Percentiles rank a stretch among this genome's conserved stretches.
Evolutionary conservation across 345 rosid species (phyloP).

Genomic region (Corchorus capsularis): DNA sequence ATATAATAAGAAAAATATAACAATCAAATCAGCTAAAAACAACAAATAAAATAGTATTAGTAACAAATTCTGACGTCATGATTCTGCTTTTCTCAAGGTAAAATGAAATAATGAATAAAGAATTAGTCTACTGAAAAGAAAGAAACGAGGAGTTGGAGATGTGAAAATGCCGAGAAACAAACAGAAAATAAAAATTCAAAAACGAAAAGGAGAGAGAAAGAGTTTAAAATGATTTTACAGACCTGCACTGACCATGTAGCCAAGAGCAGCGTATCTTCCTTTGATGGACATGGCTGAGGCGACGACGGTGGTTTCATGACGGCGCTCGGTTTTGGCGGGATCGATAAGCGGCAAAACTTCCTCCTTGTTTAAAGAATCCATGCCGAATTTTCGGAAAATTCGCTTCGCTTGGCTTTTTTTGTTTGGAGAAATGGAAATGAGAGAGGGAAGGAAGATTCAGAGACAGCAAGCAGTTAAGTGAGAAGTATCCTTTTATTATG

Average conservation of each 20-base stretch:
- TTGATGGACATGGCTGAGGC: slow-evolving; percentile 31
- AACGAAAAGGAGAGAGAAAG: not conserved
- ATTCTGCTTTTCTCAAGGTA: not conserved
- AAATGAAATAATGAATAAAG: not conserved
- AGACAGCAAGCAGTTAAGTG: not conserved
- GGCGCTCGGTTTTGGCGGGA: slow-evolving; percentile 12
- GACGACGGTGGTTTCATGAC: slow-evolving; percentile 15
- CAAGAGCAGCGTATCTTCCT: slow-evolving; percentile 58
- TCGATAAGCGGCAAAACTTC: slow-evolving; percentile 22
- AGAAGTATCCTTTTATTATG: slow-evolving; percentile 1
- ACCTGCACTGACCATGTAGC: slow-evolving; percentile 65
- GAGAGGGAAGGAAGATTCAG: slow-evolving; percentile 8
- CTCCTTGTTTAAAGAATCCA: slow-evolving; percentile 17
- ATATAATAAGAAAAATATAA: not conserved
- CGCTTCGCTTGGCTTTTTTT: not conserved
- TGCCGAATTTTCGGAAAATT: slow-evolving; percentile 5
- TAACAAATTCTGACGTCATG: slow-evolving; percentile 1
- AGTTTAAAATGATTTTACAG: not conserved
- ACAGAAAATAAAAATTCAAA: not conserved
- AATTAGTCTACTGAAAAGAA: not conserved
- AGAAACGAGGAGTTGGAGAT: not conserved
- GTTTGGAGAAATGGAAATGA: not conserved
- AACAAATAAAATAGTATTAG: not conserved
- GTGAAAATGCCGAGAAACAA: slow-evolving; percentile 1
- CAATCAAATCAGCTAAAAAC: not conserved